Conservation (phyloP, 2,329 filamentous ascomycete genomes). For the Geosmithia putterillii region DNA sequence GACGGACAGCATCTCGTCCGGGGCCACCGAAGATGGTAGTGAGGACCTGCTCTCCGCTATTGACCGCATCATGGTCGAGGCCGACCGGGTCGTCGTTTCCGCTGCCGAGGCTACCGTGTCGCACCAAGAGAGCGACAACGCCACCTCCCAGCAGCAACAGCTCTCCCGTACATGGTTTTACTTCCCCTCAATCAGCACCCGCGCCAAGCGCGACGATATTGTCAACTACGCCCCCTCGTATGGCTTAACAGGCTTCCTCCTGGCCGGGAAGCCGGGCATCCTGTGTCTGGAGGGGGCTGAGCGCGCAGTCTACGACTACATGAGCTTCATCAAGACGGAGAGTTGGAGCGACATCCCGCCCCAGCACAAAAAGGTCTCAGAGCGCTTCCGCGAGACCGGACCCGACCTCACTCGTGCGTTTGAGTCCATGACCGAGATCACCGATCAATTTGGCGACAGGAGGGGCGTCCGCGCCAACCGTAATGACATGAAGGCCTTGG, state of each 20-base stretch:
- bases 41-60: constrained; percentile 31
- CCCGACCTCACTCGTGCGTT: constrained; percentile 25
- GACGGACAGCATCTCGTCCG: constrained; percentile 24
- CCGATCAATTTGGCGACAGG: constrained; percentile 31
- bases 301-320: constrained; percentile 39
- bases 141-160: not conserved
- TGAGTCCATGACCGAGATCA: constrained; percentile 44
- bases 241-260: constrained; percentile 43
- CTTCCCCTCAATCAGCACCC: constrained; percentile 48
- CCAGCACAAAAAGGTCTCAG: constrained; percentile 50
- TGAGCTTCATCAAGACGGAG: constrained; percentile 51
- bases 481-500: constrained; percentile 39
- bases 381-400: constrained; percentile 31
- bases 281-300: constrained; percentile 38
- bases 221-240: constrained; percentile 39
- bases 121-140: no score
- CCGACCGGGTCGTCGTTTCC: constrained; percentile 5
- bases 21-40: constrained; percentile 2
- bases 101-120: no score
- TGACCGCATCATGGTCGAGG: constrained; percentile 27
- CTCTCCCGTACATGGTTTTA: constrained; percentile 46
- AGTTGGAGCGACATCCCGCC: constrained; percentile 51
- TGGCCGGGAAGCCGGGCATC: constrained; percentile 46
- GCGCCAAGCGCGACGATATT: constrained; percentile 44
- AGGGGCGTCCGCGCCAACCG: constrained; percentile 35